phyloP scores from a whole-genome alignment of 257 asterid species.

The Nicotiana obtusifolia region DNA sequence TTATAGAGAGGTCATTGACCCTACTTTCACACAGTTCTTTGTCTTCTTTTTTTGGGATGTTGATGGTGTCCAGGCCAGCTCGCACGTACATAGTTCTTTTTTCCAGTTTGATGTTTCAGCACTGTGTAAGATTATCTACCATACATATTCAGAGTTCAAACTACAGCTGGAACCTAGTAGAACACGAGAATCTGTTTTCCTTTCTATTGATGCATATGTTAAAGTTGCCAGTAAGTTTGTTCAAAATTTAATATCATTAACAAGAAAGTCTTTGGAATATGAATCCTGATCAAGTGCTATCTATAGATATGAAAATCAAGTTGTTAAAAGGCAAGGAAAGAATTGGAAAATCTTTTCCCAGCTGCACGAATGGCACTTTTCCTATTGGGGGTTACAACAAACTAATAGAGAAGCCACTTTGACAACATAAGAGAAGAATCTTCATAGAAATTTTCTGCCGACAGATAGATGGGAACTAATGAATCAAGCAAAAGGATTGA shows the following conservation, averaged over 20 bases:
- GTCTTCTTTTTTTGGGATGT: not conserved
- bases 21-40: not conserved
- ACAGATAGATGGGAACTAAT: not conserved
- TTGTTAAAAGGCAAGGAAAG: too few relatives aligned
- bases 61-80: not conserved
- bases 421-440: constrained; percentile 1
- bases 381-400: not conserved
- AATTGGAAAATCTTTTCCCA: not conserved
- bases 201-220: too few relatives aligned
- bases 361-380: not conserved
- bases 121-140: too few relatives aligned
- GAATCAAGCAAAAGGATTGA: constrained; percentile 8
- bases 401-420: not conserved
- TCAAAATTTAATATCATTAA: too few relatives aligned
- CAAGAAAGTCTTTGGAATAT: too few relatives aligned
- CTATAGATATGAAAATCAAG: too few relatives aligned
- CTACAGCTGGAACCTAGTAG: too few relatives aligned
- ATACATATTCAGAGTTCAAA: too few relatives aligned
- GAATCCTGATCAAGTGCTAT: too few relatives aligned
- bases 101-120: not conserved
- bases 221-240: too few relatives aligned
- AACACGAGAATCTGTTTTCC: too few relatives aligned
- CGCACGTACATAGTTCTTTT: not conserved
- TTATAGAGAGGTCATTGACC: not conserved
- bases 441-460: not conserved